A percentile compares a stretch with the other conserved stretches of the same genome.
These are phyloP conservation scores for Lepidium campestre DNA, from an alignment of 441 rosid species.

Conservation along the genomic window DNA sequence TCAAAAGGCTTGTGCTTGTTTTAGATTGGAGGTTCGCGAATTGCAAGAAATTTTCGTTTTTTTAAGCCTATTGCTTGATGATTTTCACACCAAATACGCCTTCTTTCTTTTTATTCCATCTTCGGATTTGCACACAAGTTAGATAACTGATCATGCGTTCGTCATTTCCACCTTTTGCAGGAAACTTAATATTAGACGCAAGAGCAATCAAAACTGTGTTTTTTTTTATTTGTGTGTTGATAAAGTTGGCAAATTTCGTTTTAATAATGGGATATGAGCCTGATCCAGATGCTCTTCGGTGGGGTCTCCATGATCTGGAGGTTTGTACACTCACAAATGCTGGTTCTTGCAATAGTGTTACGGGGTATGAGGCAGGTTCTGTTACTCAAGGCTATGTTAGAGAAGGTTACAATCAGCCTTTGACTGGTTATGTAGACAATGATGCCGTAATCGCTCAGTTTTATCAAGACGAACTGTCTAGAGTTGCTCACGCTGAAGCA, in stretches of 20 bases:
- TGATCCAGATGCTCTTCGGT: slow-evolving; percentile 77
- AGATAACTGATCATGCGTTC: slow-evolving; percentile 13
- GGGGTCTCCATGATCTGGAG: slow-evolving; percentile 77
- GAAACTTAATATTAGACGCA: slow-evolving; percentile 1
- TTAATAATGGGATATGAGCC: slow-evolving; percentile 30
- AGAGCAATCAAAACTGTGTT: background rate
- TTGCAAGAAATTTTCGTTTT: background rate
- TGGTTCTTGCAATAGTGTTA: slow-evolving; percentile 45
- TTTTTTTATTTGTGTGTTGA: background rate
- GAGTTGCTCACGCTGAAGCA: slow-evolving; percentile 51
- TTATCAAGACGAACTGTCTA: slow-evolving; percentile 77
- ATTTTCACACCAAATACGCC: background rate
- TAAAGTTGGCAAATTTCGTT: background rate
- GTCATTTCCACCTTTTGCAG: slow-evolving; percentile 22
- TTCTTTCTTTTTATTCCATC: background rate
- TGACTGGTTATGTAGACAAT: slow-evolving; percentile 39
- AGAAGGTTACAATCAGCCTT: slow-evolving; percentile 53
- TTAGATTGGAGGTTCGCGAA: background rate
- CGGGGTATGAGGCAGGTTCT: slow-evolving; percentile 41
- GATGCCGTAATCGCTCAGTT: slow-evolving; percentile 78
- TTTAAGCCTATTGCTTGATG: background rate
- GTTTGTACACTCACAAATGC: slow-evolving; percentile 50
- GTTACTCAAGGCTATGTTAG: slow-evolving; percentile 43
- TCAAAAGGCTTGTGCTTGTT: background rate
- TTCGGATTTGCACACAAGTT: background rate